phyloP scores from a whole-genome alignment of 257 asterid species.

The Solanum clarkiae region DNA sequence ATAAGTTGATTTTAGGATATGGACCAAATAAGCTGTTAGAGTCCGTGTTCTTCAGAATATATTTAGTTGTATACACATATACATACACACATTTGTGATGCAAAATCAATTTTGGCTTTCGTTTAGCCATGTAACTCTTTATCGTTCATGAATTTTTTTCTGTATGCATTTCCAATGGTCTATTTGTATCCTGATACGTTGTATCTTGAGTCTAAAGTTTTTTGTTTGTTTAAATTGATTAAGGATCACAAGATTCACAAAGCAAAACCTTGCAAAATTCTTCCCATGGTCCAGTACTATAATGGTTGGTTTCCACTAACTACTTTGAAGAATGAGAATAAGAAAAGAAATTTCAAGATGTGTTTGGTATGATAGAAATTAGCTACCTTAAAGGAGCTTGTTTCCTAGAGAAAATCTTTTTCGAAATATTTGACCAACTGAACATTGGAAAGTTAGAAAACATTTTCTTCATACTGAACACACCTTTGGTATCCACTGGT shows the following conservation, averaged over 20 bases:
- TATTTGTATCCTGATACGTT: too few relatives aligned
- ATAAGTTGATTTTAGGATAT: too few relatives aligned
- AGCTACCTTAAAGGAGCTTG: not conserved
- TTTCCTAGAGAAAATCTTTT: not conserved
- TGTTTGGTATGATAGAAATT: not conserved
- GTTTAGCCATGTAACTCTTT: not conserved
- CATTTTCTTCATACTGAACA: not conserved
- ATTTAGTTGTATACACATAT: too few relatives aligned
- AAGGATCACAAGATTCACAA: too few relatives aligned
- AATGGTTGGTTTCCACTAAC: not conserved
- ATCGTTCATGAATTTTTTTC: not conserved
- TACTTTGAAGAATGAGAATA: not conserved
- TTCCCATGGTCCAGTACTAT: not conserved
- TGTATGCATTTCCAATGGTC: too few relatives aligned
- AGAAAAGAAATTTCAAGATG: not conserved
- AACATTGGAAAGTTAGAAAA: not conserved
- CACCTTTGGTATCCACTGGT: not conserved
- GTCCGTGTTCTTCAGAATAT: too few relatives aligned
- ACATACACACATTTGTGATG: not conserved
- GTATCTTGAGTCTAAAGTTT: too few relatives aligned
- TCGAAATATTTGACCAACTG: not conserved
- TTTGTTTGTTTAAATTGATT: too few relatives aligned
- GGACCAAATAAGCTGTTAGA: too few relatives aligned
- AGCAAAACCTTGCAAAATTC: not conserved
- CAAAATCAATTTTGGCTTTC: not conserved